phyloP scores from a whole-genome alignment of 2,329 filamentous ascomycete species.

The Coleophoma crateriformis region DNA sequence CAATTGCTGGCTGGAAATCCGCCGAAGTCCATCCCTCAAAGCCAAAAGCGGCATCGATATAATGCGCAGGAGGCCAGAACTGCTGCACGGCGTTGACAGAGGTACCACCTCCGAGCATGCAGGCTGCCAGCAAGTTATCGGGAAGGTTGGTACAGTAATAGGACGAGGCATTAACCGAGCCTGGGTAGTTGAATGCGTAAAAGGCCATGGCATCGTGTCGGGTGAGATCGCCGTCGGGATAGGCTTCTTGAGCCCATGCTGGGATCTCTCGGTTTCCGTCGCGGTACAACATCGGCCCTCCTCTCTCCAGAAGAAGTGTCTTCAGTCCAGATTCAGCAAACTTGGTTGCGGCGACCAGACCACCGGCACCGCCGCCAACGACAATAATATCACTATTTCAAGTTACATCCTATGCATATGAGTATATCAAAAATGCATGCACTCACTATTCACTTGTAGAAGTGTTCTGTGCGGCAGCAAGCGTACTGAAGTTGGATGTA shows the following conservation, averaged over 20 bases:
- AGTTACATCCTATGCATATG: neutral
- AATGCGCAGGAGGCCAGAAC: slow-evolving; percentile 58
- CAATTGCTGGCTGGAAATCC: slow-evolving; percentile 51
- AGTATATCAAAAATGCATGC: neutral
- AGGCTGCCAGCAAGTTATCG: slow-evolving; percentile 63
- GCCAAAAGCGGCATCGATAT: slow-evolving; percentile 61
- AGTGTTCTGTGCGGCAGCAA: too few relatives aligned
- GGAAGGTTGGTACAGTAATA: slow-evolving; percentile 2
- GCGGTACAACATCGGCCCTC: slow-evolving; percentile 1
- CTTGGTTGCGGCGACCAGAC: slow-evolving; percentile 2
- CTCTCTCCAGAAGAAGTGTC: slow-evolving; percentile 3
- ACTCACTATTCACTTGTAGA: neutral
- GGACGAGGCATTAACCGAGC: neutral
- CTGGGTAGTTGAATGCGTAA: slow-evolving; percentile 1
- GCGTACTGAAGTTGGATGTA: too few relatives aligned
- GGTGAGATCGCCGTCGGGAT: slow-evolving; percentile 1
- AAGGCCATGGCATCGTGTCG: slow-evolving; percentile 2
- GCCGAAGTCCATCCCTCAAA: slow-evolving; percentile 62
- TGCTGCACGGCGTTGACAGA: slow-evolving; percentile 47
- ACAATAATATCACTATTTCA: slow-evolving; percentile 1
- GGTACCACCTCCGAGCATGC: slow-evolving; percentile 51
- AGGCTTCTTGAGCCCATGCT: neutral
- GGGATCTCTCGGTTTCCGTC: slow-evolving; percentile 1
- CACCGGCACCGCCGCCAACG: slow-evolving; percentile 5
- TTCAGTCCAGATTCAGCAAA: slow-evolving; percentile 2